These are phyloP conservation scores for Dryas octopetala DNA, from an alignment of 306 rosid species.

Conservation along the genomic window DNA sequence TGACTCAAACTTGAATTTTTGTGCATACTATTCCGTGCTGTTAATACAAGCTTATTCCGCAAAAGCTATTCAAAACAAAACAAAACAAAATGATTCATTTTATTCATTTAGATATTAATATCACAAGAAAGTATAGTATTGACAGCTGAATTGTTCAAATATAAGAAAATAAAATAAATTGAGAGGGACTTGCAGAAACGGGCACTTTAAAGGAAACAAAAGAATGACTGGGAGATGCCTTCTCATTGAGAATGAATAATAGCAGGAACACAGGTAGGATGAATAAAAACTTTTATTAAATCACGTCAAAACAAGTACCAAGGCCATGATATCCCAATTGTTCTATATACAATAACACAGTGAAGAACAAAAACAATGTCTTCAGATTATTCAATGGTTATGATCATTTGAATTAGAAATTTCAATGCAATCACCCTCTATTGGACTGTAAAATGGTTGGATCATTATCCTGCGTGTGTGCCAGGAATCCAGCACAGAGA, in stretches of 20 bases:
- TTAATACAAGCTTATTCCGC: conserved; percentile 71
- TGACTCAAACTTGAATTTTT: conserved; percentile 74
- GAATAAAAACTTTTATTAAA: no score
- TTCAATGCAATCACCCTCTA: not conserved
- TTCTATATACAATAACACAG: no score
- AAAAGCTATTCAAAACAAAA: conserved; percentile 56
- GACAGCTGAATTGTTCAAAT: not conserved
- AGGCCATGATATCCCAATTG: no score
- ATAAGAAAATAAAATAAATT: no score
- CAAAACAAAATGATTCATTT: conserved; percentile 27
- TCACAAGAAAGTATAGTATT: conserved; percentile 5
- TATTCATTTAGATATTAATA: conserved; percentile 7
- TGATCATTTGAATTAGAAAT: not conserved
- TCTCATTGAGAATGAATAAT: not conserved
- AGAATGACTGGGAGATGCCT: not conserved
- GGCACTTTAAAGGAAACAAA: not conserved
- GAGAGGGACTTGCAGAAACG: not conserved
- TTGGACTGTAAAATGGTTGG: no score
- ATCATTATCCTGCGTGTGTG: no score
- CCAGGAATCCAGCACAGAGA: not conserved
- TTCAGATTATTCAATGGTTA: not conserved
- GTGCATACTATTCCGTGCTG: conserved; percentile 71
- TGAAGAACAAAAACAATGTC: not conserved
- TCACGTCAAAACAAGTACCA: no score
- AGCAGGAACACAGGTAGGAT: not conserved